Evolutionary conservation across 768 basidiomycete species (phyloP).

Genomic region (Coprinellus micaceus): DNA sequence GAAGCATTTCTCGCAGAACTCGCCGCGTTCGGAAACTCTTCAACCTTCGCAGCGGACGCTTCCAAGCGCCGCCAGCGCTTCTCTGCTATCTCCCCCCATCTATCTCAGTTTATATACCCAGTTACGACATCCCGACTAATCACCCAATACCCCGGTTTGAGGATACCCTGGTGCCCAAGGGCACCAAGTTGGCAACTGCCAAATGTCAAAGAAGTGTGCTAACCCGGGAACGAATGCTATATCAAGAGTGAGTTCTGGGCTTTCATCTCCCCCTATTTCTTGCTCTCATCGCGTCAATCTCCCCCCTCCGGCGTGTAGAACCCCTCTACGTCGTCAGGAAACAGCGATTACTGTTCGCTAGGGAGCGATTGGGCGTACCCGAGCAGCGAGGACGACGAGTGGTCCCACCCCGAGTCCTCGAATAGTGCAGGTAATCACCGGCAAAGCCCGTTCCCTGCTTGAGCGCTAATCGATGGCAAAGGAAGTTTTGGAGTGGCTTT

Average conservation of each 20-base stretch:
- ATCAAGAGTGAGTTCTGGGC: background rate
- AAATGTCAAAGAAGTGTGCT: conserved; percentile 1
- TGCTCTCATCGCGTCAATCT: background rate
- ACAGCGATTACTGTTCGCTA: background rate
- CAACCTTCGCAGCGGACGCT: background rate
- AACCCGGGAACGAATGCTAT: background rate
- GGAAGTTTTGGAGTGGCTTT: too few relatives aligned
- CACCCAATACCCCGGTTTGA: background rate
- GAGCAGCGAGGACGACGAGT: background rate
- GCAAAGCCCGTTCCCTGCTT: too few relatives aligned
- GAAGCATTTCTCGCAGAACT: background rate
- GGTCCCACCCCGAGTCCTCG: background rate
- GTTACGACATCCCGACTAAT: background rate
- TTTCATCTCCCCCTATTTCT: background rate
- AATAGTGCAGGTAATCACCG: background rate
- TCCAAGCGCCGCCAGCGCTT: background rate
- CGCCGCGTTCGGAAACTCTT: too few relatives aligned
- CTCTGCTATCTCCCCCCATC: background rate
- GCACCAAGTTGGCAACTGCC: background rate
- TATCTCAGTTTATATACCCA: background rate
- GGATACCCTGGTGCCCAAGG: background rate
- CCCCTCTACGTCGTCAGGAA: background rate
- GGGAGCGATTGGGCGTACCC: background rate
- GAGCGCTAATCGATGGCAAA: too few relatives aligned
- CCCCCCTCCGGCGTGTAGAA: background rate